Percentiles rank a stretch among this genome's conserved stretches.
These are phyloP conservation scores for Backusella morwellensis DNA, from an alignment of 192 early-diverging fungal genomes.

Conservation along the genomic window DNA sequence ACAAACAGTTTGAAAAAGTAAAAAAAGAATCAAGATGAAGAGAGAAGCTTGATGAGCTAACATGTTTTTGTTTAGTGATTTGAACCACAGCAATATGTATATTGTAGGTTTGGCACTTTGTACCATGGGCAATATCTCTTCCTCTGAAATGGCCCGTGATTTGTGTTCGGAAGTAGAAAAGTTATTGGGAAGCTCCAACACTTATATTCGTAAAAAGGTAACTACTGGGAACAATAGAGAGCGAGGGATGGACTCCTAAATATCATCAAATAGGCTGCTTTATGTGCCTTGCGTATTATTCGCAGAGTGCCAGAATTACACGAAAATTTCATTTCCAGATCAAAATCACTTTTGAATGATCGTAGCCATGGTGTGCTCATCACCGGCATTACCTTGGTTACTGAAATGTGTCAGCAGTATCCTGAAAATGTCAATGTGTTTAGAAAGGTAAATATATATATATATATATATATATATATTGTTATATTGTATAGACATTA, in stretches of 20 bases:
- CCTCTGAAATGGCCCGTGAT: constrained; percentile 93
- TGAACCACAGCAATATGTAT: constrained; percentile 95
- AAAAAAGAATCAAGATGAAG: not conserved
- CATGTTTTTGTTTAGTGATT: constrained; percentile 60
- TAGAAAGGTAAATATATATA: constrained; percentile 51
- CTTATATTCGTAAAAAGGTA: constrained; percentile 97
- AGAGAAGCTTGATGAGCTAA: not conserved
- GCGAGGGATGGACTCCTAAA: no score
- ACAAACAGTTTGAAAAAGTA: constrained; percentile 99
- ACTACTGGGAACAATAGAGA: not conserved
- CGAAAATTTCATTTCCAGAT: constrained; percentile 76
- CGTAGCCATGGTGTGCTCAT: constrained; percentile 95
- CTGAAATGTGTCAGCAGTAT: constrained; percentile 82
- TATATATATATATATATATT: not conserved
- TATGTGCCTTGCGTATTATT: constrained; percentile 89
- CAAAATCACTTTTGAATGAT: constrained; percentile 79
- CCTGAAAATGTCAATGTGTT: constrained; percentile 67
- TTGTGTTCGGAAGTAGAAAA: constrained; percentile 92
- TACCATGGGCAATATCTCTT: constrained; percentile 96
- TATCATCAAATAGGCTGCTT: constrained; percentile 64
- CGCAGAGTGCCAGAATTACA: constrained; percentile 91
- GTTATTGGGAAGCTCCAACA: constrained; percentile 84
- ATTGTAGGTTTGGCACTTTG: constrained; percentile 96
- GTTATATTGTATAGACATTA: no score
- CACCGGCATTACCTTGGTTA: constrained; percentile 85